phyloP scores from a whole-genome alignment of 495 filamentous ascomycete genomes.

The Penicillium coffeae region DNA sequence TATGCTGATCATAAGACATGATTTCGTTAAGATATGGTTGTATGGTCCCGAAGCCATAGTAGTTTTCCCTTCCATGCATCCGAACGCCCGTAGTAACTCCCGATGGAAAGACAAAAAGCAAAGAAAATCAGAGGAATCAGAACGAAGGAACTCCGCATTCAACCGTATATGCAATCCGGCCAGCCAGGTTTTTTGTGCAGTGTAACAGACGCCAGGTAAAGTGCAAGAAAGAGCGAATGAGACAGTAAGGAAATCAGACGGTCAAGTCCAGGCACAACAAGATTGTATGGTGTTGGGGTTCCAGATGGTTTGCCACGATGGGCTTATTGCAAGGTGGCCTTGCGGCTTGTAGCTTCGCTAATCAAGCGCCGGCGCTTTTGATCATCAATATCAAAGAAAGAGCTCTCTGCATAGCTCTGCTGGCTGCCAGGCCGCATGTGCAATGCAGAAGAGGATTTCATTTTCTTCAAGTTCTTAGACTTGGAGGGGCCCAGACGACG shows the following conservation, averaged over 20 bases:
- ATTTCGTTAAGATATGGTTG: neutral
- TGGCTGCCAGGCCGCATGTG: slow-evolving; percentile 22
- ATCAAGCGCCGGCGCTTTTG: slow-evolving; percentile 46
- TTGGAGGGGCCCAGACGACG: slow-evolving; percentile 42
- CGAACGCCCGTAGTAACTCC: slow-evolving; percentile 6
- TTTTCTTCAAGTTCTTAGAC: slow-evolving; percentile 42
- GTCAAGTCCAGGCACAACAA: slow-evolving; percentile 9
- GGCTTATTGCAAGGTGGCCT: slow-evolving; percentile 20
- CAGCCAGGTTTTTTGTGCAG: slow-evolving; percentile 9
- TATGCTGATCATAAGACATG: neutral
- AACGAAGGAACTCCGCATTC: neutral
- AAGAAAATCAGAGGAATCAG: slow-evolving; percentile 6
- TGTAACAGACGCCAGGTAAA: slow-evolving; percentile 11
- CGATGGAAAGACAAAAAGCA: slow-evolving; percentile 9
- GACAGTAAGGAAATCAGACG: neutral
- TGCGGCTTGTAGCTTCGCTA: slow-evolving; percentile 45
- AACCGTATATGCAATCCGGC: slow-evolving; percentile 12
- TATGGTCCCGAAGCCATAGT: neutral
- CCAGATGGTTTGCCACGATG: neutral
- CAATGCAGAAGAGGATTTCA: slow-evolving; percentile 45
- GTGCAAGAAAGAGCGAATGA: neutral
- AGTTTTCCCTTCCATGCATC: neutral
- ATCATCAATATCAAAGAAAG: slow-evolving; percentile 48
- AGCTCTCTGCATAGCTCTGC: slow-evolving; percentile 23
- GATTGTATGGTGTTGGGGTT: neutral